Evolutionary conservation across 257 asterid genomes (phyloP).

Genomic region (Verbascum thapsus): DNA sequence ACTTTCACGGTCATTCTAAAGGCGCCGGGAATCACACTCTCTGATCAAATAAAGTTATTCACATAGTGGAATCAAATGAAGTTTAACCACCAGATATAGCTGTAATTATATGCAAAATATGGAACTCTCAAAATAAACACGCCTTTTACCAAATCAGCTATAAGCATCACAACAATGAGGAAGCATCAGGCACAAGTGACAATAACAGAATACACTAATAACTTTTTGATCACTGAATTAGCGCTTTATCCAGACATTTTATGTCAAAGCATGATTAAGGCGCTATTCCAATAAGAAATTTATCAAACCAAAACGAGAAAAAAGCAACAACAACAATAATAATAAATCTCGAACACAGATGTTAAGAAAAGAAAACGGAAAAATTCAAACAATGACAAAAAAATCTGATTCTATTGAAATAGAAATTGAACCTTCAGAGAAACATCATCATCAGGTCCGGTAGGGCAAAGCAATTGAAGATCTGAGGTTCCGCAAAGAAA

Average conservation of each 20-base stretch:
- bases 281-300: neutral
- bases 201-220: neutral
- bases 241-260: neutral
- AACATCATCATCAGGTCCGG: slow-evolving; percentile 42
- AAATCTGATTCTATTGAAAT: neutral
- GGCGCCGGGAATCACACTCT: neutral
- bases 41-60: neutral
- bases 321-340: neutral
- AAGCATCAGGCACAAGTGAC: neutral
- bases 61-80: neutral
- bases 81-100: too few relatives aligned
- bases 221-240: neutral
- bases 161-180: neutral
- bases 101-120: too few relatives aligned
- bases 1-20: neutral
- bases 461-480: slow-evolving; percentile 26
- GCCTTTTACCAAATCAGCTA: neutral
- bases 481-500: slow-evolving; percentile 20
- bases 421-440: slow-evolving; percentile 35
- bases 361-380: neutral
- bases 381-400: neutral
- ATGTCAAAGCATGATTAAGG: neutral
- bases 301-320: neutral
- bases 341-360: neutral
- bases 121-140: neutral